Evolutionary conservation across 306 rosid species (phyloP), one percentile per base, ranked within the genome.

Genomic region (Rosa persica): DNA sequence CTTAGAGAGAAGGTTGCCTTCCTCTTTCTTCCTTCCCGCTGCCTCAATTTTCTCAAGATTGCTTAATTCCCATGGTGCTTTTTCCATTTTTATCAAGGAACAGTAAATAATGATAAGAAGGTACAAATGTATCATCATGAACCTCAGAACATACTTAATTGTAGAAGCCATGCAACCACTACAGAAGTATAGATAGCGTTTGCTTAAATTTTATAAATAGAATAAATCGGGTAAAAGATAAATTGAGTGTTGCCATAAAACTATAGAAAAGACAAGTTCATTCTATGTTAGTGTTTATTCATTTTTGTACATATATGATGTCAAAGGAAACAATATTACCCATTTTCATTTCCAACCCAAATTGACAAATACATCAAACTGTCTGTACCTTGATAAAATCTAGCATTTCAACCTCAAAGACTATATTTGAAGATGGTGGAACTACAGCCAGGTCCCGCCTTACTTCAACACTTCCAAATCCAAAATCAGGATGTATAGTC

Each of bases 1-100:
- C 79, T 85, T 88, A 78, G 83, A 86, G 30, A 91, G 79, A 52
- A 83, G 43, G 77, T 89, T 91, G 60, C 94, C 94, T 85, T 91
- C 91, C 80, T 91, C 92, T 86, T 89, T 91, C 88, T 84, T 91
- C 84, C 69, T 84, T 80, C 61, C 84, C 22, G 92, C 92, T 80
- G 82, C 87, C 86, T 85, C 87, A 79, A 91, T 81, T 84, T 84
- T 89, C 88, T 91, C 90, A 23, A 52, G 67, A 80, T 77, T 83
- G 81, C 74, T 89, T 75, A 88, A 75, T 70, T 91, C 90, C 94
- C 91, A 88, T 16, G 92, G 91, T 78, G 84, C 87, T 76, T 83
- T 89, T 86, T 88, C 93, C 97, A 89, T 42, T 55, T 68, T 70
- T 81, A 77, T 76, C 17, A 82, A 79, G 78, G 39, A 72, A 49